Conservation (phyloP, 2,329 filamentous ascomycete species). For the Chaetomium strumarium region DNA sequence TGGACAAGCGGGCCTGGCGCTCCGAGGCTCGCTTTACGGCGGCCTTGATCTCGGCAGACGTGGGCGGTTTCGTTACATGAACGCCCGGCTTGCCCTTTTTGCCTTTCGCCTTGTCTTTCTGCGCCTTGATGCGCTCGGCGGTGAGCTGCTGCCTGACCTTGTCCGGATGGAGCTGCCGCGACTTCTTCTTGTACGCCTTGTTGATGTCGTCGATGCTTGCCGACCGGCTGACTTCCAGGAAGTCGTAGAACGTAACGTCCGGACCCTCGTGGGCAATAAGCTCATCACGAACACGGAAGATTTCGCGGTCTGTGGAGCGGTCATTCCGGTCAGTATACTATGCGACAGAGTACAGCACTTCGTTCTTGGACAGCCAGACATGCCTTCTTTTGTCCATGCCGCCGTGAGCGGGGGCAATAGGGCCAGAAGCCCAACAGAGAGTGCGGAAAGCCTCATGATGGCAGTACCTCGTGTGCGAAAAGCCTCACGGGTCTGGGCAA, state of each 20-base stretch:
- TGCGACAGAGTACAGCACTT: not conserved
- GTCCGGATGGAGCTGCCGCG: conserved; percentile 81
- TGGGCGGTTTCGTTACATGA: conserved; percentile 64
- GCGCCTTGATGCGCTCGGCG: conserved; percentile 56
- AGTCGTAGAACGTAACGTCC: conserved; percentile 88
- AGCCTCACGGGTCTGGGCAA: not conserved
- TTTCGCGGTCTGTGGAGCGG: conserved; percentile 72
- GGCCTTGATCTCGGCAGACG: conserved; percentile 66
- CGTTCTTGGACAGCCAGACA: conserved; percentile 22
- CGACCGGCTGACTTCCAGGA: conserved; percentile 67
- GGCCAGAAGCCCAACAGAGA: conserved; percentile 64
- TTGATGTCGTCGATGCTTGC: conserved; percentile 84
- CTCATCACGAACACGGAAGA: conserved; percentile 92
- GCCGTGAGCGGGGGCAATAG: conserved; percentile 60
- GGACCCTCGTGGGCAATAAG: conserved; percentile 67
- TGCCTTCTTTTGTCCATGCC: conserved; percentile 85
- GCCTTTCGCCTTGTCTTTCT: conserved; percentile 48
- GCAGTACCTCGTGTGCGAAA: conserved; percentile 36
- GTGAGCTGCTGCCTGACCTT: conserved; percentile 85
- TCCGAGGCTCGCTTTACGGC: conserved; percentile 77
- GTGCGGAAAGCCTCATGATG: conserved; percentile 65
- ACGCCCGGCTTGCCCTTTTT: conserved; percentile 53
- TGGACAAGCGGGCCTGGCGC: conserved; percentile 74
- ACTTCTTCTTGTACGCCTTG: conserved; percentile 89
- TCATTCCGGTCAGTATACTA: not conserved